Evolutionary conservation across 2,329 filamentous ascomycete species (phyloP).

Genomic region (Diaporthe eres): DNA sequence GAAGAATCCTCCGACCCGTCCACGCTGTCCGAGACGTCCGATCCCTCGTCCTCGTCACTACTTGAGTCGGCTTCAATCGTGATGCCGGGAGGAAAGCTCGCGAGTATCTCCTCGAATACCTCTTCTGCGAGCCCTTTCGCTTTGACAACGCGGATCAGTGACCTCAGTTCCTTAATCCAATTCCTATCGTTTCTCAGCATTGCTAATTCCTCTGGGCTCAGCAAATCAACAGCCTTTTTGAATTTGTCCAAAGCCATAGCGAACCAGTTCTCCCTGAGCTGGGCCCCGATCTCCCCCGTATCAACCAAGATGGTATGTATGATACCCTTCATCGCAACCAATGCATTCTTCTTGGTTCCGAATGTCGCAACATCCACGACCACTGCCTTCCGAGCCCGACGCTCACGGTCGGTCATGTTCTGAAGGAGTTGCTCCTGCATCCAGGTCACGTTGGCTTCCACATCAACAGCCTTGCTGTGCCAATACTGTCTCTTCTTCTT

Average conservation of each 20-base stretch:
- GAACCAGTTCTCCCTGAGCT: conserved; percentile 24
- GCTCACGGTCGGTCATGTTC: conserved; percentile 8
- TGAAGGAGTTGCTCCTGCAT: conserved; percentile 32
- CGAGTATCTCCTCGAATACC: not conserved
- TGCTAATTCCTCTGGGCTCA: not conserved
- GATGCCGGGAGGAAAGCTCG: not conserved
- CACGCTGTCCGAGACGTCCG: not conserved
- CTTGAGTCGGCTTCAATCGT: not conserved
- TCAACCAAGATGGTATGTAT: conserved; percentile 4
- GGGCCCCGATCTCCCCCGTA: conserved; percentile 3
- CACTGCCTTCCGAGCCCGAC: not conserved
- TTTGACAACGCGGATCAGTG: not conserved
- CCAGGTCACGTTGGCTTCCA: conserved; percentile 26
- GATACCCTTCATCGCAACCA: conserved; percentile 26
- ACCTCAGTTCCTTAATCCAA: conserved; percentile 6
- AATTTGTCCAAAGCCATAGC: not conserved
- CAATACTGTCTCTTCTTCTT: conserved; percentile 7
- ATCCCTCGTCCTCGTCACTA: not conserved
- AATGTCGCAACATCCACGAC: not conserved
- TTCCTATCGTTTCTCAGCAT: conserved; percentile 6
- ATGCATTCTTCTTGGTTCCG: conserved; percentile 32
- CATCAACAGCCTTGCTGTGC: conserved; percentile 18
- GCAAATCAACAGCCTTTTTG: not conserved
- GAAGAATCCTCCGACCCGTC: not conserved
- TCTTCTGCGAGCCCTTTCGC: not conserved